A percentile compares a stretch with the other conserved stretches of the same genome.
Evolutionary conservation across 2,329 filamentous ascomycete genomes (phyloP).

Genomic region (Ophiostoma perfectum): DNA sequence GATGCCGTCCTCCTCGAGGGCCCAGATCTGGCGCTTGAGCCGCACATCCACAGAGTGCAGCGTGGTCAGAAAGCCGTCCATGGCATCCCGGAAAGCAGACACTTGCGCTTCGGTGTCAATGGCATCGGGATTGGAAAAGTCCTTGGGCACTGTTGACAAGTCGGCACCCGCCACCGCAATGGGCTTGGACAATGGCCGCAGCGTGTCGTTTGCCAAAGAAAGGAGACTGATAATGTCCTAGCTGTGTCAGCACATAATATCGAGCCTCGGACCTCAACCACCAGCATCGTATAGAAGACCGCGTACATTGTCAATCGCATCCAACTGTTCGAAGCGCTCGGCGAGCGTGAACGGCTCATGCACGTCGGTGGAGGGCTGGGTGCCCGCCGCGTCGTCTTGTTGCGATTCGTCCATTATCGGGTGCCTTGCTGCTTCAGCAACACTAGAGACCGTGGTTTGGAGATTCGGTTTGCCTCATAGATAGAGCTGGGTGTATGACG

Average conservation of each 20-base stretch:
- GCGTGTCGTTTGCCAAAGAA: slow-evolving; percentile 50
- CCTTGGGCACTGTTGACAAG: neutral
- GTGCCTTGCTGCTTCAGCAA: neutral
- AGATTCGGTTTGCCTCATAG: neutral
- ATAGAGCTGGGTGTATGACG: neutral
- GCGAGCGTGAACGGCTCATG: slow-evolving; percentile 61
- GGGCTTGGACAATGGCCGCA: slow-evolving; percentile 56
- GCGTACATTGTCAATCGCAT: slow-evolving; percentile 67
- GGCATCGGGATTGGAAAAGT: slow-evolving; percentile 21
- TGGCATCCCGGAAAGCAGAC: slow-evolving; percentile 53
- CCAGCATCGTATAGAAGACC: slow-evolving; percentile 29
- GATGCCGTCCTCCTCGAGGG: slow-evolving; percentile 75
- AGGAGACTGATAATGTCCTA: slow-evolving; percentile 45
- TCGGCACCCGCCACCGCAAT: slow-evolving; percentile 20
- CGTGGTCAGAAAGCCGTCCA: slow-evolving; percentile 63
- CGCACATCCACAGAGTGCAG: slow-evolving; percentile 70
- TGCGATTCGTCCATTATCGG: neutral
- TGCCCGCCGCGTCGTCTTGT: neutral
- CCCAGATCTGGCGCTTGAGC: slow-evolving; percentile 69
- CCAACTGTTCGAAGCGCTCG: slow-evolving; percentile 75
- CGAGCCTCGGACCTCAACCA: neutral
- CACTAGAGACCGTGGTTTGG: neutral
- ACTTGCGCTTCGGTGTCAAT: slow-evolving; percentile 44
- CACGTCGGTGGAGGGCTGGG: neutral
- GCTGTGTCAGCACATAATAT: slow-evolving; percentile 19